These are phyloP conservation scores for Tylopilus orsonianus DNA, from an alignment of 1,284 basidiomycete genomes.

Conservation along the genomic window DNA sequence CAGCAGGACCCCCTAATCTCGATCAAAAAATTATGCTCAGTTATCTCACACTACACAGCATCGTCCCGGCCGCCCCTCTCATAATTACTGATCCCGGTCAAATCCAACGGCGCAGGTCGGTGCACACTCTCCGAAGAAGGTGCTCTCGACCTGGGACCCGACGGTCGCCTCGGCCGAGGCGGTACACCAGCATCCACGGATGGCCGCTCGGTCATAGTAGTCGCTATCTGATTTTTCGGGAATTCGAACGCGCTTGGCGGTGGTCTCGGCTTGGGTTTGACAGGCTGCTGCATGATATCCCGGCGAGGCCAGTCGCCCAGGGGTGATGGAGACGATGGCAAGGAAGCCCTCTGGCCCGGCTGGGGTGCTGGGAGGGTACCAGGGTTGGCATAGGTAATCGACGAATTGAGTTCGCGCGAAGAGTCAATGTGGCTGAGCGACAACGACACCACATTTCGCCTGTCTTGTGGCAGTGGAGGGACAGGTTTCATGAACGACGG, in stretches of 20 bases:
- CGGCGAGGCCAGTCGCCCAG: slow-evolving; percentile 57
- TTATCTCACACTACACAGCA: neutral
- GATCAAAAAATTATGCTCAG: neutral
- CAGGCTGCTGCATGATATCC: slow-evolving; percentile 44
- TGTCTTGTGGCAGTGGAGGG: slow-evolving; percentile 6
- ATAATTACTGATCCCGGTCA: slow-evolving; percentile 27
- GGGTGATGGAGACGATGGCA: slow-evolving; percentile 42
- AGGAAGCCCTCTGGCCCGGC: slow-evolving; percentile 8
- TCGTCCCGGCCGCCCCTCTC: neutral
- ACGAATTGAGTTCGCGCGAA: slow-evolving; percentile 6
- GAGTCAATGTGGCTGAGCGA: slow-evolving; percentile 8
- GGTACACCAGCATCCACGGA: slow-evolving; percentile 12
- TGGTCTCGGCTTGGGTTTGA: slow-evolving; percentile 26
- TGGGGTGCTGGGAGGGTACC: slow-evolving; percentile 8
- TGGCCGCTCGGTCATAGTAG: slow-evolving; percentile 8
- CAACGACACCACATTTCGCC: slow-evolving; percentile 4
- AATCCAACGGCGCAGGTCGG: slow-evolving; percentile 37
- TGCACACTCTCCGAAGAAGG: slow-evolving; percentile 29
- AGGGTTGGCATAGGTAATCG: neutral
- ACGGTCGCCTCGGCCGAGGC: slow-evolving; percentile 40
- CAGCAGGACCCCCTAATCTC: slow-evolving; percentile 17
- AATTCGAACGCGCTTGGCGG: slow-evolving; percentile 28
- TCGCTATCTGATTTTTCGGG: slow-evolving; percentile 8
- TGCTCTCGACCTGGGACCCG: slow-evolving; percentile 30
- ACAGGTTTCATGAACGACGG: slow-evolving; percentile 16